Percentiles rank a stretch among this genome's conserved stretches.
Conservation (phyloP, 805 yeast genomes). For the Candida vaughaniae region DNA sequence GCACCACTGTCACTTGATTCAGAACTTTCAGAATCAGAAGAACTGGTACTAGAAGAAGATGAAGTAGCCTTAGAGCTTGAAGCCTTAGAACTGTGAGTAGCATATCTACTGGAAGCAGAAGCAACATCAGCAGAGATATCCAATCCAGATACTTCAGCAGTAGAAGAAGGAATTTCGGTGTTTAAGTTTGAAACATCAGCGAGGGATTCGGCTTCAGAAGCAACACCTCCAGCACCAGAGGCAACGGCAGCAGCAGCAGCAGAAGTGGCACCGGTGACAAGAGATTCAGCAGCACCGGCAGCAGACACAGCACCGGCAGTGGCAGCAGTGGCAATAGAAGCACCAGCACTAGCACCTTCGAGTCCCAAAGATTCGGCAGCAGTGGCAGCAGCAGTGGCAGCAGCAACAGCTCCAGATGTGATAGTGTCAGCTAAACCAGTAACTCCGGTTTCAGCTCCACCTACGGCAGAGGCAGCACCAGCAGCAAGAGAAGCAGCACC, state of each 20-base stretch:
- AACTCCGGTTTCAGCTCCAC: slow-evolving; percentile 11
- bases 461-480: slow-evolving; percentile 15
- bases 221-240: slow-evolving; percentile 13
- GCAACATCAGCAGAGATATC: slow-evolving; percentile 14
- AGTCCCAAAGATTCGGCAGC: slow-evolving; percentile 15
- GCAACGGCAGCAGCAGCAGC: slow-evolving; percentile 12
- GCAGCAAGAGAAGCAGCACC: slow-evolving; percentile 15
- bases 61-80: slow-evolving; percentile 5
- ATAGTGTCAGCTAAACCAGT: slow-evolving; percentile 10
- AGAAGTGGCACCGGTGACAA: slow-evolving; percentile 15
- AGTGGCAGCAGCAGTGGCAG: slow-evolving; percentile 14
- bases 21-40: slow-evolving; percentile 12
- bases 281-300: slow-evolving; percentile 11
- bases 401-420: slow-evolving; percentile 16
- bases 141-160: slow-evolving; percentile 7
- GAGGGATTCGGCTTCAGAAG: slow-evolving; percentile 3
- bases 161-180: slow-evolving; percentile 16
- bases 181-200: slow-evolving; percentile 12
- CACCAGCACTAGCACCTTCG: slow-evolving; percentile 16
- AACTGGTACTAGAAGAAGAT: slow-evolving; percentile 4
- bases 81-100: slow-evolving; percentile 1
- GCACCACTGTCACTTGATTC: slow-evolving; percentile 17
- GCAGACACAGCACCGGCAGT: slow-evolving; percentile 12
- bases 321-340: slow-evolving; percentile 14
- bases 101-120: slow-evolving; percentile 7